These are phyloP conservation scores for Favolaschia claudopus DNA, from an alignment of 768 basidiomycete genomes.

Conservation along the genomic window DNA sequence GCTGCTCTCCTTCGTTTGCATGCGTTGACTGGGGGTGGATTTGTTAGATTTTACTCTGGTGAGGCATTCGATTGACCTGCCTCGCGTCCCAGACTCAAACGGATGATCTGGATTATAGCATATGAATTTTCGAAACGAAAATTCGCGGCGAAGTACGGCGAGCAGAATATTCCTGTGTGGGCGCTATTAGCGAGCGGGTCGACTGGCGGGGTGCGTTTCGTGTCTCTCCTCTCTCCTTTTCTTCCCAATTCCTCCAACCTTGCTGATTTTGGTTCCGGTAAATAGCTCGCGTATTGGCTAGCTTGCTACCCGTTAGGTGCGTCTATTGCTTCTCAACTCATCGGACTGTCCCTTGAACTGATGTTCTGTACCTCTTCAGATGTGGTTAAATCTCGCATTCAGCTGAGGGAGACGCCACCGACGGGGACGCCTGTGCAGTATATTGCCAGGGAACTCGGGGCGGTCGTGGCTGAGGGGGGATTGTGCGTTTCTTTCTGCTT, in stretches of 20 bases:
- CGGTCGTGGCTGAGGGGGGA: constrained; percentile 76
- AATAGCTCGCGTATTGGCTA: constrained; percentile 89
- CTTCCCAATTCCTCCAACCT: not conserved
- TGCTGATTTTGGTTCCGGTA: not conserved
- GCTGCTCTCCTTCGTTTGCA: not conserved
- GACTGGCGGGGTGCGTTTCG: constrained; percentile 75
- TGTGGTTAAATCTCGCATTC: constrained; percentile 91
- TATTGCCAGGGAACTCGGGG: constrained; percentile 72
- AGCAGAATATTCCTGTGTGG: constrained; percentile 78
- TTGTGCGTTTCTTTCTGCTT: constrained; percentile 55
- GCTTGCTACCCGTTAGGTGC: constrained; percentile 88
- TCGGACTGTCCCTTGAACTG: not conserved
- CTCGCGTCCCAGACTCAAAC: too few relatives aligned
- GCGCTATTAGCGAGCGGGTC: constrained; percentile 84
- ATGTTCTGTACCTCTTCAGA: constrained; percentile 50
- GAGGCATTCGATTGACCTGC: constrained; percentile 6
- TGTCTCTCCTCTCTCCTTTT: not conserved
- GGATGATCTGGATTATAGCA: constrained; percentile 52
- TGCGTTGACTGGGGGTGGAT: not conserved
- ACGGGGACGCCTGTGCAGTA: constrained; percentile 77
- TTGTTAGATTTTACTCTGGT: constrained; percentile 74
- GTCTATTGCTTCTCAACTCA: constrained; percentile 2
- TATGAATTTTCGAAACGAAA: constrained; percentile 91
- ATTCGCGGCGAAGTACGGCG: constrained; percentile 69
- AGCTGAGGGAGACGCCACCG: constrained; percentile 79